Conservation (phyloP, 2,329 filamentous ascomycete species). For the Byssochlamys sp. region DNA sequence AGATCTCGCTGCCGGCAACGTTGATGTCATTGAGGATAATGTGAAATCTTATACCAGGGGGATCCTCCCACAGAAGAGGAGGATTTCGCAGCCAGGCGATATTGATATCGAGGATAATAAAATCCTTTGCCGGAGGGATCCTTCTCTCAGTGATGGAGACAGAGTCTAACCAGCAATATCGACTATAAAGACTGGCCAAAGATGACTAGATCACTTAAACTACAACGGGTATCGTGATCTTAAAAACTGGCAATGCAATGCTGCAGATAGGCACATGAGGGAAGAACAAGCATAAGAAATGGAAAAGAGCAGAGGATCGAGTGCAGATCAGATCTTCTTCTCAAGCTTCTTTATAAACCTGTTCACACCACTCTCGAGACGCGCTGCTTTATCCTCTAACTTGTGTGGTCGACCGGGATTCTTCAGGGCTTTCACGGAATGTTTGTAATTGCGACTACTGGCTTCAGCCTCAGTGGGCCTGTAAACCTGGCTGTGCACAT, state of each 20-base stretch:
- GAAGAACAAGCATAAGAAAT: neutral
- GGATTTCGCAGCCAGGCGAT: no score
- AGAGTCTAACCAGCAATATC: neutral
- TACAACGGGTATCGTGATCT: neutral
- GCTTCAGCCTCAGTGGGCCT: constrained; percentile 37
- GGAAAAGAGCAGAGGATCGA: neutral
- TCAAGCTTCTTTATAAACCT: constrained; percentile 38
- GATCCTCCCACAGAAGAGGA: no score
- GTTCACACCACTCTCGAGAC: constrained; percentile 35
- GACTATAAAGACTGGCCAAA: no score
- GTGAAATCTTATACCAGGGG: no score
- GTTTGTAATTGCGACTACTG: constrained; percentile 25
- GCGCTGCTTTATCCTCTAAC: constrained; percentile 28
- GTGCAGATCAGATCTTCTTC: constrained; percentile 23
- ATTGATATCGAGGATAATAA: no score
- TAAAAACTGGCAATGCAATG: neutral
- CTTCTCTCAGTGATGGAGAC: neutral
- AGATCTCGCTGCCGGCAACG: no score
- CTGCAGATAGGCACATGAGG: neutral
- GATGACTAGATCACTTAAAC: no score
- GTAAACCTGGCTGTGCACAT: constrained; percentile 39
- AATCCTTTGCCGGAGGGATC: neutral
- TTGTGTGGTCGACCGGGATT: constrained; percentile 24
- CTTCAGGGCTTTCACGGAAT: constrained; percentile 23
- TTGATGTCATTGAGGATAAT: no score